Percentiles rank a stretch among this genome's conserved stretches.
Conservation (phyloP, 768 basidiomycete genomes). For the Mycena haematopus region DNA sequence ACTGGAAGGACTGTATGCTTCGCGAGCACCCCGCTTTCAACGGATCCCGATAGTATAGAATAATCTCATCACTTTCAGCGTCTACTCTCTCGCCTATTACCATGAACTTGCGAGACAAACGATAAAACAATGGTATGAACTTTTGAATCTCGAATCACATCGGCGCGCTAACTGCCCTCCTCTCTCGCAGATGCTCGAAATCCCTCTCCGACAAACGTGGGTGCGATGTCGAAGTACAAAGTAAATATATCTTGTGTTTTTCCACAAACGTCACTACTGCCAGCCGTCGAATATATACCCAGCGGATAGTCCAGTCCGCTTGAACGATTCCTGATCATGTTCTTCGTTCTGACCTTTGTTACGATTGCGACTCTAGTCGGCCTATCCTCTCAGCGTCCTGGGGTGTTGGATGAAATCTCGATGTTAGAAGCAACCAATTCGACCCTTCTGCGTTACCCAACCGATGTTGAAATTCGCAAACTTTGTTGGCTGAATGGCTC, state of each 20-base stretch:
- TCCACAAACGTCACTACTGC: slow-evolving; percentile 8
- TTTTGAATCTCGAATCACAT: neutral
- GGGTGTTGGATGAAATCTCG: slow-evolving; percentile 30
- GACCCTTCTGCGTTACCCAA: slow-evolving; percentile 49
- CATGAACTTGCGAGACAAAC: neutral
- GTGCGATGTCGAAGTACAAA: neutral
- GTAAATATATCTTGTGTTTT: slow-evolving; percentile 1
- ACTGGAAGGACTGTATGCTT: no score
- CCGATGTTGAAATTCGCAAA: slow-evolving; percentile 26
- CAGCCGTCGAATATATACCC: neutral
- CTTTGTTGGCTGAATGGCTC: neutral
- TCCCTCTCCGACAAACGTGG: neutral
- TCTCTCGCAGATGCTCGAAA: neutral
- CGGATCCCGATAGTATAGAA: no score
- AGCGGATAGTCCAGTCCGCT: neutral
- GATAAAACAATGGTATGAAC: slow-evolving; percentile 16
- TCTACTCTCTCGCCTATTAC: neutral
- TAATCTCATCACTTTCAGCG: neutral
- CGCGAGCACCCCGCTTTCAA: no score
- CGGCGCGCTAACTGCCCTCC: neutral
- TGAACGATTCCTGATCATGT: neutral
- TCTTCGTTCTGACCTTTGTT: neutral
- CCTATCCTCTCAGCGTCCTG: slow-evolving; percentile 17
- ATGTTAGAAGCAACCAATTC: slow-evolving; percentile 44
- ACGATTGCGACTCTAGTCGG: slow-evolving; percentile 6